Percentiles rank a stretch among this genome's conserved stretches.
phyloP scores from a whole-genome alignment of 352 stramenopile species.

The Globisporangium recalcitrans region DNA sequence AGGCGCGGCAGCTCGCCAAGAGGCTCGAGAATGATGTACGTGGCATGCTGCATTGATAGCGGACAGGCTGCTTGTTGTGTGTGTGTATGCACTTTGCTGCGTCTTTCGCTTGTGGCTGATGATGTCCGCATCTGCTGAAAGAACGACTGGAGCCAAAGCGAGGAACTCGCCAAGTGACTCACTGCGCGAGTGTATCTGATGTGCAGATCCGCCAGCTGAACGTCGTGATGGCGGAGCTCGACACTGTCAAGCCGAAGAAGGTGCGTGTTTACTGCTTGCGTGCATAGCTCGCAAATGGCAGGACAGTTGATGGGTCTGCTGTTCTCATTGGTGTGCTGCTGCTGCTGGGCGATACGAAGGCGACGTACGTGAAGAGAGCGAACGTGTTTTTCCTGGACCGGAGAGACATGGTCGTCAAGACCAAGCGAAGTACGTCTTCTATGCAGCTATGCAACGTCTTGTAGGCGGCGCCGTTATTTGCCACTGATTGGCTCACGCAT shows the following conservation, averaged over 20 bases:
- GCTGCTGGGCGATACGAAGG: slow-evolving; percentile 21
- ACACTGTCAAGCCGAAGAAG: slow-evolving; percentile 65
- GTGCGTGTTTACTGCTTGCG: slow-evolving; percentile 19
- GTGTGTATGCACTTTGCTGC: neutral
- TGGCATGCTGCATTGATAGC: neutral
- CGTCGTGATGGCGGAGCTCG: slow-evolving; percentile 66
- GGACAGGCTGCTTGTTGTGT: neutral
- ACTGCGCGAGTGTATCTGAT: neutral
- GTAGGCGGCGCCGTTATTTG: neutral
- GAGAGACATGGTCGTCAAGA: slow-evolving; percentile 58
- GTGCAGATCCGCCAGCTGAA: slow-evolving; percentile 71
- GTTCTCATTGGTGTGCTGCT: neutral
- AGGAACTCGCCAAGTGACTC: neutral
- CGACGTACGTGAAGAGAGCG: slow-evolving; percentile 61
- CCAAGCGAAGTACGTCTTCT: slow-evolving; percentile 46
- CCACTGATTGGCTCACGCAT: neutral
- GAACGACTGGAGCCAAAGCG: neutral
- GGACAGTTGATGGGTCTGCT: neutral
- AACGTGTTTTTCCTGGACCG: slow-evolving; percentile 76
- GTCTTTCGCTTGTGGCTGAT: neutral
- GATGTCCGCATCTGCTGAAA: neutral
- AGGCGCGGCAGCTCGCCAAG: slow-evolving; percentile 32
- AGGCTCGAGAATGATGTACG: slow-evolving; percentile 21
- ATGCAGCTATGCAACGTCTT: neutral
- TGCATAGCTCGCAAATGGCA: neutral